These are phyloP conservation scores for Aureobasidium musti DNA, from an alignment of 2,329 filamentous ascomycete species.

Conservation along the genomic window DNA sequence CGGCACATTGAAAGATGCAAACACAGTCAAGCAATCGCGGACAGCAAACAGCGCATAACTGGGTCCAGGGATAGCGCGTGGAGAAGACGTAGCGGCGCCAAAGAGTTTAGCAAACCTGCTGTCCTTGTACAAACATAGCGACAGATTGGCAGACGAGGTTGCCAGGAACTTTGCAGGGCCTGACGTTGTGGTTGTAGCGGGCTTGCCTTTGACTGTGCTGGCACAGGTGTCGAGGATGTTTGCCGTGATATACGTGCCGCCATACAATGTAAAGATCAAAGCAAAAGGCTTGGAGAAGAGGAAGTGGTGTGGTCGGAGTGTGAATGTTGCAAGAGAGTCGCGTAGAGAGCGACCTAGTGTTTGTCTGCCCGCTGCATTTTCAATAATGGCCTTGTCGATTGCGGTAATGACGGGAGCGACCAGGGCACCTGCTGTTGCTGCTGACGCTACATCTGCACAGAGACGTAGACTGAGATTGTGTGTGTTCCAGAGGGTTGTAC, in stretches of 20 bases:
- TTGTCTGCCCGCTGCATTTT: slow-evolving; percentile 72
- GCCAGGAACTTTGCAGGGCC: slow-evolving; percentile 79
- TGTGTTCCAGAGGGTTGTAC: slow-evolving; percentile 65
- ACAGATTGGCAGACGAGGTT: slow-evolving; percentile 79
- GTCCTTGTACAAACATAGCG: slow-evolving; percentile 87
- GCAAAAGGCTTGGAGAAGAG: slow-evolving; percentile 67
- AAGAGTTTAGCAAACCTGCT: slow-evolving; percentile 82
- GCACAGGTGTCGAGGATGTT: slow-evolving; percentile 81
- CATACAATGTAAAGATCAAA: slow-evolving; percentile 72
- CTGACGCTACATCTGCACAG: slow-evolving; percentile 67
- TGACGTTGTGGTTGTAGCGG: slow-evolving; percentile 66
- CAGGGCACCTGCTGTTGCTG: slow-evolving; percentile 69
- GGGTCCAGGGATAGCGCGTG: slow-evolving; percentile 62
- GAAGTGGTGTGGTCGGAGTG: slow-evolving; percentile 62
- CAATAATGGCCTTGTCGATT: slow-evolving; percentile 85
- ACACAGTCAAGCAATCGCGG: slow-evolving; percentile 85
- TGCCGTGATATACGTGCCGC: slow-evolving; percentile 84
- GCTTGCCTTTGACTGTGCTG: slow-evolving; percentile 61
- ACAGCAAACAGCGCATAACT: slow-evolving; percentile 78
- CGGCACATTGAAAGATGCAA: slow-evolving; percentile 88
- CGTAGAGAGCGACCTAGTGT: slow-evolving; percentile 62
- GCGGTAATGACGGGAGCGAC: slow-evolving; percentile 84
- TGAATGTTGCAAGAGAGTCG: slow-evolving; percentile 58
- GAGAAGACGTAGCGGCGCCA: slow-evolving; percentile 58
- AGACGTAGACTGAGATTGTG: slow-evolving; percentile 68